Evolutionary conservation across 371 early-diverging fungal genomes (phyloP).

Genomic region (Lichtheimia ramosa): DNA sequence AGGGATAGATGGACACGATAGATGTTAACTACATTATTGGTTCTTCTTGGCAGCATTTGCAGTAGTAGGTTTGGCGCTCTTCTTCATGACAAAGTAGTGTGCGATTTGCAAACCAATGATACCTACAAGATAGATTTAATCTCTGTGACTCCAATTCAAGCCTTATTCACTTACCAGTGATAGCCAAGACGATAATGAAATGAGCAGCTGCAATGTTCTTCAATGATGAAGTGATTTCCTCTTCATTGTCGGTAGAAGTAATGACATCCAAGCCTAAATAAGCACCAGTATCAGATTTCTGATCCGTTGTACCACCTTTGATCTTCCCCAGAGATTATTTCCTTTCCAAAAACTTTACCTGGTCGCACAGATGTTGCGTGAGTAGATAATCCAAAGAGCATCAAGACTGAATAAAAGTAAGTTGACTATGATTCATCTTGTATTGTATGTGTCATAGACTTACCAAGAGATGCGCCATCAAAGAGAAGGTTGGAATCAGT

Average conservation of each 20-base stretch:
- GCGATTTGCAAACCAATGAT: constrained; percentile 49
- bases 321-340: not conserved
- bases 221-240: constrained; percentile 25
- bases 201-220: constrained; percentile 54
- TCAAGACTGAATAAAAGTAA: constrained; percentile 22
- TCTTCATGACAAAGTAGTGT: constrained; percentile 41
- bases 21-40: not conserved
- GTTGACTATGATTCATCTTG: not conserved
- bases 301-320: no score
- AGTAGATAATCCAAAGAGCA: constrained; percentile 48
- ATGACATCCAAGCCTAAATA: constrained; percentile 21
- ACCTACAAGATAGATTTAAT: constrained; percentile 13
- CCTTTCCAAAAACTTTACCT: constrained; percentile 20
- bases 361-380: constrained; percentile 48
- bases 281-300: not conserved
- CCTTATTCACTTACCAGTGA: constrained; percentile 33
- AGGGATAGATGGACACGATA: not conserved
- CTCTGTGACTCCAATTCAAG: not conserved
- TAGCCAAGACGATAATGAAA: constrained; percentile 45
- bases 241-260: constrained; percentile 19
- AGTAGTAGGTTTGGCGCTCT: not conserved
- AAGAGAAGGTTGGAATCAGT: constrained; percentile 46
- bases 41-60: not conserved
- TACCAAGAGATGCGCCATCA: constrained; percentile 53
- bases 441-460: not conserved